A percentile compares a stretch with the other conserved stretches of the same genome.
These are phyloP conservation scores for Saturnispora sanitii DNA, from an alignment of 805 yeast genomes.

Conservation along the genomic window DNA sequence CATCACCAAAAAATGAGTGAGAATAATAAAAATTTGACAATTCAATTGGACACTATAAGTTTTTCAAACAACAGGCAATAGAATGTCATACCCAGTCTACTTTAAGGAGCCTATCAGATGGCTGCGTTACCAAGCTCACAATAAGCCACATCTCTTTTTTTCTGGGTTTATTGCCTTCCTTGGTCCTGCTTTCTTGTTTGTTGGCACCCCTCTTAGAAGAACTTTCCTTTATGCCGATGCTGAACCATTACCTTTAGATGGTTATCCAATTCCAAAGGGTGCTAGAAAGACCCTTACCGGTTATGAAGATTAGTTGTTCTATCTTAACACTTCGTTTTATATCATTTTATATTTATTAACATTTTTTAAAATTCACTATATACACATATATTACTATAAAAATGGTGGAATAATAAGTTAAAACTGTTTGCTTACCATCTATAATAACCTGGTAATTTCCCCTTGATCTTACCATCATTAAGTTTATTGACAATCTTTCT, in stretches of 20 bases:
- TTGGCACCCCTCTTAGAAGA: conserved; percentile 60
- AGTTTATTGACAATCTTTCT: conserved; percentile 35
- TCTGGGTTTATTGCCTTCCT: conserved; percentile 53
- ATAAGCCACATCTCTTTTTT: conserved; percentile 64
- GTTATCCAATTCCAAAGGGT: conserved; percentile 48
- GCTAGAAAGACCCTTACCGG: conserved; percentile 43
- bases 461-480: conserved; percentile 37
- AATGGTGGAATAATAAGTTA: too few species aligned
- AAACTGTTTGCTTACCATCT: conserved; percentile 34
- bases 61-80: not conserved
- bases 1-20: not conserved
- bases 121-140: conserved; percentile 67
- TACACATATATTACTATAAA: conserved; percentile 5
- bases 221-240: conserved; percentile 57
- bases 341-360: not conserved
- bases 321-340: not conserved
- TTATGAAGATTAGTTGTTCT: conserved; percentile 37
- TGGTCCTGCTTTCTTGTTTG: conserved; percentile 54
- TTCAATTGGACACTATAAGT: not conserved
- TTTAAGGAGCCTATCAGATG: conserved; percentile 56
- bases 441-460: conserved; percentile 41
- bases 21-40: not conserved
- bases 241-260: conserved; percentile 48
- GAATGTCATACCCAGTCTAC: conserved; percentile 40
- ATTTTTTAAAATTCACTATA: too few species aligned